Evolutionary conservation across 2,329 filamentous ascomycete species (phyloP).

Genomic region (Scedosporium apiospermum): DNA sequence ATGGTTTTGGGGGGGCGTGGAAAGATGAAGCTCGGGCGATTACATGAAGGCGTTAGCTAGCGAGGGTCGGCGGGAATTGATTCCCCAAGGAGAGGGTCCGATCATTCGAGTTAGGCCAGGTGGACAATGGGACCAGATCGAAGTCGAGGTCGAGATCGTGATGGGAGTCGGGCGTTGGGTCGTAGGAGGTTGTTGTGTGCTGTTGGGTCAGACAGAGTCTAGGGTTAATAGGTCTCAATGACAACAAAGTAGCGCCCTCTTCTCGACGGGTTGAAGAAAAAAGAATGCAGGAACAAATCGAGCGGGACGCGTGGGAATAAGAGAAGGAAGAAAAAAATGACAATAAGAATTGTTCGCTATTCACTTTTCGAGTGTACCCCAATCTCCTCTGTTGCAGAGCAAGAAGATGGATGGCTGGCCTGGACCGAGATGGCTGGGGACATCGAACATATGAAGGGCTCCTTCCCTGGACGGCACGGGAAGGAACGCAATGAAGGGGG

Average conservation of each 20-base stretch:
- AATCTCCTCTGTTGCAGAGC: background rate
- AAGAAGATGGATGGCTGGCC: background rate
- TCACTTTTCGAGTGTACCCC: no score
- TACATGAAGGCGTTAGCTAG: slow-evolving; percentile 2
- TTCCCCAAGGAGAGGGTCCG: background rate
- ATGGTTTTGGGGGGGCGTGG: slow-evolving; percentile 23
- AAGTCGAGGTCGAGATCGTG: background rate
- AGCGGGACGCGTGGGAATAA: background rate
- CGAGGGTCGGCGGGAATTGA: background rate
- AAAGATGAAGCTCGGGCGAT: background rate
- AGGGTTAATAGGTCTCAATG: background rate
- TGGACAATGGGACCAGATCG: background rate
- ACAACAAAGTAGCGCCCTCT: background rate
- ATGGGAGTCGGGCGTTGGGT: background rate
- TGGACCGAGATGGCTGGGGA: background rate
- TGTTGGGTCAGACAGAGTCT: no score
- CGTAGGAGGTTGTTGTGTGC: background rate
- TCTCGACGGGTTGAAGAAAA: background rate
- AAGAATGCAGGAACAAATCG: background rate
- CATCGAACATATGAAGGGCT: background rate
- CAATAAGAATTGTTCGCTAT: background rate
- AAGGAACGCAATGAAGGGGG: background rate
- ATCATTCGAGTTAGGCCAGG: slow-evolving; percentile 2
- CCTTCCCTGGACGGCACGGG: background rate
- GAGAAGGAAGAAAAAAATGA: background rate